Percentiles rank a stretch among this genome's conserved stretches.
phyloP scores from a whole-genome alignment of 2,329 filamentous ascomycete genomes.

The Monosporascus sp. region DNA sequence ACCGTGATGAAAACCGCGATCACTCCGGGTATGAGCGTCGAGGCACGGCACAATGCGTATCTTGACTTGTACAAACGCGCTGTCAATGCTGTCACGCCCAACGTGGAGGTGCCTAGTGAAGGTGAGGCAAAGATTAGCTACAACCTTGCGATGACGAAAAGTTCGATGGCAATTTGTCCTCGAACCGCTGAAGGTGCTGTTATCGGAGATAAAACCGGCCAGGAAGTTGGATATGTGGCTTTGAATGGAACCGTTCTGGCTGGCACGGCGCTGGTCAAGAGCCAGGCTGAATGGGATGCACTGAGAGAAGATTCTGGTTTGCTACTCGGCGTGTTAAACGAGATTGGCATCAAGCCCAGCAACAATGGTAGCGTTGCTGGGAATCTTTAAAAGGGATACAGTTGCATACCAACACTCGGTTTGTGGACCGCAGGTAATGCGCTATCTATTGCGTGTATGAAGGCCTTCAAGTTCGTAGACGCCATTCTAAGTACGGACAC shows the following conservation, averaged over 20 bases:
- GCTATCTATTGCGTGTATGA: constrained; percentile 3
- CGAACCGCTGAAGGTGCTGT: constrained; percentile 45
- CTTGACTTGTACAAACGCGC: constrained; percentile 42
- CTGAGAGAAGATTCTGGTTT: constrained; percentile 36
- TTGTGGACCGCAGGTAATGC: no score
- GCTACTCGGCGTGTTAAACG: constrained; percentile 34
- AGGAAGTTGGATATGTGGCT: constrained; percentile 37
- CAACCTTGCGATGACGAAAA: constrained; percentile 55
- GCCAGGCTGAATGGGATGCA: constrained; percentile 50
- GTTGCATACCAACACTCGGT: no score
- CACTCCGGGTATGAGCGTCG: constrained; percentile 25
- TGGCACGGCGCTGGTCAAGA: constrained; percentile 60
- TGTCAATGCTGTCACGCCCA: constrained; percentile 20
- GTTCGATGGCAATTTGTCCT: constrained; percentile 49
- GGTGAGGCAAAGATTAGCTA: constrained; percentile 54
- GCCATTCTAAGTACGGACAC: constrained; percentile 20
- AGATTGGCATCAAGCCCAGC: constrained; percentile 32
- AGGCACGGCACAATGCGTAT: constrained; percentile 38
- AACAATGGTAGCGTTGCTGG: no score
- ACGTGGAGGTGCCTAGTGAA: constrained; percentile 17
- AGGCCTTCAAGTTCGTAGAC: neutral
- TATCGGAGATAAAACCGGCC: constrained; percentile 18
- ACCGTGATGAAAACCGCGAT: constrained; percentile 37
- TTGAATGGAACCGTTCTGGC: constrained; percentile 61
- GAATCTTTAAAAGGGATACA: no score